Evolutionary conservation across 1,284 basidiomycete species (phyloP), one percentile per base, ranked within the genome.

Genomic region (Rhodotorula sp.): DNA sequence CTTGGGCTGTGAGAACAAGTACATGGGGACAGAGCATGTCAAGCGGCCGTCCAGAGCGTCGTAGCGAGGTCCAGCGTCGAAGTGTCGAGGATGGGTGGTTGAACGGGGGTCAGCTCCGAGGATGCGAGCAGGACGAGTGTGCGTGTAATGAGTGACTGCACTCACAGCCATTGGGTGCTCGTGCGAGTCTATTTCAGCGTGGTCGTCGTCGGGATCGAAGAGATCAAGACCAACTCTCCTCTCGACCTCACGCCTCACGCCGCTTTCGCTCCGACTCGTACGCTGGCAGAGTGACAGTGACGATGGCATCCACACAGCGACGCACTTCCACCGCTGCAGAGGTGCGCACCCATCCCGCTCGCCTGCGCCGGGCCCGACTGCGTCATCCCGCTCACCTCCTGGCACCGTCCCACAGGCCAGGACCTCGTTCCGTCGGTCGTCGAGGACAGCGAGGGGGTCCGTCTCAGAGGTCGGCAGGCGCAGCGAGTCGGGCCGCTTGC

Each of bases 391-490:
- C 39, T 29, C n/a, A 15, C 32, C 29, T n/a, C 8, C 24, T 30
- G 5, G 24, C 27, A n/a, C 27, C 6, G 24, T 32, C 4, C 0
- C 22, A 17, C 46, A 70, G 68, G 22, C 57, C 44, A 57, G 68
- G n/a, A 48, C 61, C 27, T 66, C 64, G 32, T 55, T 59, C 36
- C 54, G 70, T 30, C 67, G 67, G 27, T 46, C 57, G 17, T 68
- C 66, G 1, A 65, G 63, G 17, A 62, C 66, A 24, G 69, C 68
- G 1, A 48, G 72, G 3, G 72, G 68, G 1, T 73, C 66, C 57
- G 62, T 72, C 67, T 66, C 71, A 15, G 67, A 63, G 46, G 67
- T 69, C 49, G 71, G 71, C 9, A 58, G 71, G n/a, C 64, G 71
- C 51, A 54, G 47, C 30, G 70, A 68, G 54, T 59, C 52, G 19